These are phyloP conservation scores for Sphenostylis stenocarpa DNA, from an alignment of 306 rosid genomes.

Conservation along the genomic window DNA sequence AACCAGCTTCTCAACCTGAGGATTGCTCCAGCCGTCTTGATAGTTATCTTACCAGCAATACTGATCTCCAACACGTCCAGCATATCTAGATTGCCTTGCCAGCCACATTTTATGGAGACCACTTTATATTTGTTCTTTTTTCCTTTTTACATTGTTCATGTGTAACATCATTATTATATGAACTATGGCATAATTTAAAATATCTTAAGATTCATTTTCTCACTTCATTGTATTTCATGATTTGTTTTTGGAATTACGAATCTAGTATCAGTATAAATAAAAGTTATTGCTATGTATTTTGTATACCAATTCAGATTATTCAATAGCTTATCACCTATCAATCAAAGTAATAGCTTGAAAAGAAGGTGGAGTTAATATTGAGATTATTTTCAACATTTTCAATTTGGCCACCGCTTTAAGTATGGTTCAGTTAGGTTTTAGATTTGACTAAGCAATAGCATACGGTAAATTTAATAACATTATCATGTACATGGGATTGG, in stretches of 20 bases:
- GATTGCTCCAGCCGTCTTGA: not conserved
- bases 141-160: not conserved
- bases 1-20: conserved; percentile 8
- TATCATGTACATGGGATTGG: conserved; percentile 1
- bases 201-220: not conserved
- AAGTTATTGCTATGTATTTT: not conserved
- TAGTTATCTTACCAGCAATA: not conserved
- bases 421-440: not conserved
- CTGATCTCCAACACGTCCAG: not conserved
- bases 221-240: not conserved
- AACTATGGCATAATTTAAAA: not conserved
- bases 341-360: not conserved
- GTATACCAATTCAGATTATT: not conserved
- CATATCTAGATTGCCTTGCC: too few relatives aligned
- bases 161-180: not conserved
- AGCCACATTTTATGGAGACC: not conserved
- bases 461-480: not conserved
- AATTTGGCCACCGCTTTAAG: conserved; percentile 8
- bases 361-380: not conserved
- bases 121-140: not conserved
- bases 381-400: not conserved
- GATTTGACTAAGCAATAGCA: conserved; percentile 7
- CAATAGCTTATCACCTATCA: not conserved
- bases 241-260: not conserved
- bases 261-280: not conserved